Base-by-base conservation (phyloP, 805 yeast genomes). In the Candida ficus region DNA sequence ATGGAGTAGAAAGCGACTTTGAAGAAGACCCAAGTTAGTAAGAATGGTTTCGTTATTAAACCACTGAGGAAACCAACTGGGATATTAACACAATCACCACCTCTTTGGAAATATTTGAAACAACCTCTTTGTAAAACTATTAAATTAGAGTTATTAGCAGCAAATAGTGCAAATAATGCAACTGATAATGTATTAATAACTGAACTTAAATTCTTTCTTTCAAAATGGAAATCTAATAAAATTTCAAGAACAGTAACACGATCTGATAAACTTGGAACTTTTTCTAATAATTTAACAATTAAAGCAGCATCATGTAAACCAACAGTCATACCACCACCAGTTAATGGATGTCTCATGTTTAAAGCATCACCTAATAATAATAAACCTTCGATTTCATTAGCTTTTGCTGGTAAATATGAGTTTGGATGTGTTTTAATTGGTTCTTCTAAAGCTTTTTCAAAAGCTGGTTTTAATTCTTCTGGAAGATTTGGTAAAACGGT, bases 301-400 rank as follows among this genome's bases (percentile, higher is more conserved):
- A 84, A 58, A 0, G 74, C 83, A 4, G 87, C 85, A 62, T 93
- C 99, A 57, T 80, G 85, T 45, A 93, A 68, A 2, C 96, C 97
- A 32, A 93, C 99, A 20, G 98, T 89, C 99, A 93, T 93, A 46
- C 99, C 99, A 48, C 99, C 99, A 39, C 99, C 99, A 1, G 98
- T 93, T 46, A 93, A 74, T 21, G 99, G 99, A 61, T 93, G 99
- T 60, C 99, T 76, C 97, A 93, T 93, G 62, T 93, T 93, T 52
- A 90, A 71, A 2, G 99, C 86, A 61, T 93, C 99, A 36, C 99
- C 99, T 27, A 93, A 58, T 50, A 91, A 72, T 28, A 93, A 69
- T 35, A 88, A 66, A 11, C 99, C 99, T 10, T 79, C 80, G 32
- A 76, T 70, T 23, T 68, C 68, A 57, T 88, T 90, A 37, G 71